Conservation (phyloP, 2,329 filamentous ascomycete species). For the Colletotrichum theobromicola region DNA sequence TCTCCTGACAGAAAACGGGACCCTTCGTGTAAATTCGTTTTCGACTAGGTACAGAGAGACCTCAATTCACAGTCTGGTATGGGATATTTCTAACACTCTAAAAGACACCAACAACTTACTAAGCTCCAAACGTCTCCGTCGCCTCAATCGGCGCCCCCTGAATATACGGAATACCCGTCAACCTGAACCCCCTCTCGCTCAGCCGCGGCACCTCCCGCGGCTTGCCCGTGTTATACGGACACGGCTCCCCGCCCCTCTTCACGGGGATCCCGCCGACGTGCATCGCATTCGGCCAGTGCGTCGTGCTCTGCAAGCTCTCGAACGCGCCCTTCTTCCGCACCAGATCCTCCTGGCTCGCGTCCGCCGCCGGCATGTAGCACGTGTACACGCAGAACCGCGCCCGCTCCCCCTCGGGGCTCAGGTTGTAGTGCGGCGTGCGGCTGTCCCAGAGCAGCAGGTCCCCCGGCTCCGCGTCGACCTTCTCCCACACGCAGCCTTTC, state of each 20-base stretch:
- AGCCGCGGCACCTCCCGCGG: constrained; percentile 26
- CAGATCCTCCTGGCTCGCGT: constrained; percentile 26
- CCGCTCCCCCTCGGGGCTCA: constrained; percentile 14
- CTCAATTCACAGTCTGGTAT: not conserved
- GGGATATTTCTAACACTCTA: not conserved
- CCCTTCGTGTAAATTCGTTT: not conserved
- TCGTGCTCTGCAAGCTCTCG: constrained; percentile 27
- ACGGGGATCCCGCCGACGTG: constrained; percentile 3
- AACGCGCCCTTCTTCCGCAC: constrained; percentile 24
- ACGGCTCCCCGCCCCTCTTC: not conserved
- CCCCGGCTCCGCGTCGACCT: constrained; percentile 37
- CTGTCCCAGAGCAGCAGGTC: constrained; percentile 40
- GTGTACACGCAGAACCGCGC: constrained; percentile 27
- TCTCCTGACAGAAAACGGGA: not conserved
- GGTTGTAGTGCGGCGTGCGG: constrained; percentile 19
- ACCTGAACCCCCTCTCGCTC: constrained; percentile 17
- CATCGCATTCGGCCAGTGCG: constrained; percentile 33
- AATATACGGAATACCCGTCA: constrained; percentile 3
- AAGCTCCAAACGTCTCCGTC: not conserved
- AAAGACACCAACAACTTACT: not conserved
- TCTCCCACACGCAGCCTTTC: constrained; percentile 21
- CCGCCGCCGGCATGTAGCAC: constrained; percentile 23
- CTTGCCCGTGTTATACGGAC: constrained; percentile 10
- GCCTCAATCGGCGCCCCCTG: not conserved
- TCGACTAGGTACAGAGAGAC: not conserved